These are phyloP conservation scores for Salix suchowensis DNA, from an alignment of 345 rosid genomes.

Conservation along the genomic window DNA sequence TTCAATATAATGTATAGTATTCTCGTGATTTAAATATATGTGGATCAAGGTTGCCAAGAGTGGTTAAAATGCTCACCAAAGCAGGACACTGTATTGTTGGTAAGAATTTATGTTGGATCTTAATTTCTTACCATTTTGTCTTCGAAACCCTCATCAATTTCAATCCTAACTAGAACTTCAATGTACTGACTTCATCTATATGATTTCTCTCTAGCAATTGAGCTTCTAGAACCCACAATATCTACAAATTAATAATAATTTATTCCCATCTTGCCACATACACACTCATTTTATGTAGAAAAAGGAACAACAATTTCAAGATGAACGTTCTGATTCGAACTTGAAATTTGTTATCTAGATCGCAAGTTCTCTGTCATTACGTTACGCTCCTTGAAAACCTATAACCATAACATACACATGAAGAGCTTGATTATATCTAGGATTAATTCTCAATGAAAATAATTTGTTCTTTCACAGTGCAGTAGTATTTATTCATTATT, in stretches of 20 bases:
- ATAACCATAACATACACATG: no score
- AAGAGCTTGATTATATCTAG: no score
- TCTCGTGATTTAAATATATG: not conserved
- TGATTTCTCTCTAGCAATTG: not conserved
- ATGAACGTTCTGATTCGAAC: no score
- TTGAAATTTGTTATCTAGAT: no score
- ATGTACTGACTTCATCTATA: not conserved
- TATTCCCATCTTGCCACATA: no score
- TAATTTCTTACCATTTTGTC: slow-evolving; percentile 6
- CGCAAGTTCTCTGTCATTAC: no score
- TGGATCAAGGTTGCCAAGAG: slow-evolving; percentile 16
- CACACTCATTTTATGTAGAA: not conserved
- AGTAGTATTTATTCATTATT: no score
- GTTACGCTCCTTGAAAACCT: no score
- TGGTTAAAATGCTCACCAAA: slow-evolving; percentile 66
- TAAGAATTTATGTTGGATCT: slow-evolving; percentile 24
- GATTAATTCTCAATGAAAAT: no score
- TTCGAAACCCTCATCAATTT: slow-evolving; percentile 30
- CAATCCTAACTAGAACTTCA: slow-evolving; percentile 45
- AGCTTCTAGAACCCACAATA: not conserved
- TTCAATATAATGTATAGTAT: not conserved
- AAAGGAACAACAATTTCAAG: not conserved
- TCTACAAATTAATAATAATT: not conserved
- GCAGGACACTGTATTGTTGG: slow-evolving; percentile 37
- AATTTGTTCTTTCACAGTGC: no score